Evolutionary conservation across 2,329 filamentous ascomycete genomes (phyloP).

Genomic region (Phyllosticta citribraziliensis): DNA sequence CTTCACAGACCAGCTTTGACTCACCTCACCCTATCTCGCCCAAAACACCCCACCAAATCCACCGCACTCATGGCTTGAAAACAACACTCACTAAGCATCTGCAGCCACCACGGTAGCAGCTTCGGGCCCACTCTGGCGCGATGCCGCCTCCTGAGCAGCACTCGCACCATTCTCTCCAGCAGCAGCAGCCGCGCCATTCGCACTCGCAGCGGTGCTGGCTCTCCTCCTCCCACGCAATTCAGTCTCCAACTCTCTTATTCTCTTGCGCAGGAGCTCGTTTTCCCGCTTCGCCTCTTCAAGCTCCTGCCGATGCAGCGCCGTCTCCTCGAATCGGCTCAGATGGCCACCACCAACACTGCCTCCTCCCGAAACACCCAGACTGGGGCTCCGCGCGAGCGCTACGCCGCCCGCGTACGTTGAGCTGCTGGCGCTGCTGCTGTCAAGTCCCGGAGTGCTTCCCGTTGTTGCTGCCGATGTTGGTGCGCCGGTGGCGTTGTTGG

Average conservation of each 20-base stretch:
- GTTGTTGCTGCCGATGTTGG: not conserved
- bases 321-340: constrained; percentile 30
- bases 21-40: too few relatives aligned
- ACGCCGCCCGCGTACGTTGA: constrained; percentile 3
- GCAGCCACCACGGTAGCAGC: not conserved
- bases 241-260: constrained; percentile 38
- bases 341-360: not conserved
- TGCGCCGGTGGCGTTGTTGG: not conserved
- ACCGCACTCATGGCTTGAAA: not conserved
- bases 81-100: not conserved
- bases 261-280: constrained; percentile 38
- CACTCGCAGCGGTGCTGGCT: constrained; percentile 11
- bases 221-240: constrained; percentile 23
- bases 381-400: constrained; percentile 4
- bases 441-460: not conserved
- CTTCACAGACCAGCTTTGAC: too few relatives aligned
- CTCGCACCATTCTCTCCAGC: not conserved
- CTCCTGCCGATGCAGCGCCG: constrained; percentile 34
- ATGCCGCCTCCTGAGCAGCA: not conserved
- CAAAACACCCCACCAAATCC: too few relatives aligned
- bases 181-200: not conserved
- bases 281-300: constrained; percentile 41
- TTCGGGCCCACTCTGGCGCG: not conserved
- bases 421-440: constrained; percentile 4
- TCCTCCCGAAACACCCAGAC: not conserved